Evolutionary conservation across 257 asterid species (phyloP), one percentile per base, ranked within the genome.

Genomic region (Plantago ovata): DNA sequence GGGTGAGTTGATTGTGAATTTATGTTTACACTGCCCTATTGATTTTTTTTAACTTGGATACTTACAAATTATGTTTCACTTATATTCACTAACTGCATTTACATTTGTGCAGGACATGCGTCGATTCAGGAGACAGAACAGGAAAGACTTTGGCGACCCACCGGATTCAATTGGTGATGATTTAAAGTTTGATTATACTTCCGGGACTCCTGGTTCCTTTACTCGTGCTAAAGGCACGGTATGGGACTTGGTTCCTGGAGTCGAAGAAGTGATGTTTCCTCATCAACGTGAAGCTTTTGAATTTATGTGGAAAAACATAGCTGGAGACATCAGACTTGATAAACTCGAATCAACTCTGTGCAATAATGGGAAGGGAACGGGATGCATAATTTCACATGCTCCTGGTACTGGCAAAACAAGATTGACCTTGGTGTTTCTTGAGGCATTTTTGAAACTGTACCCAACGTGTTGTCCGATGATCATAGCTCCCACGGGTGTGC

Each of bases 381-480:
- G 98, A 11, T 88, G 97, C 77, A 92, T 92, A 33, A 88, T 92
- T 4, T 88, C 95, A 9, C 98, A 92, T 23, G 95, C 95, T 3
- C 98, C 95, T 8, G 95, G 96, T 2, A 92, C 98, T 0, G 97
- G 97, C 28, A 88, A 92, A 66, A 77, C 95, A 9, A 75, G 81
- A 18, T 79, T 88, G 58, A 78, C 85, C 3, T 68, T 92, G 43
- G 84, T 76, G 38, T 92, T 92, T 66, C 81, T 85, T 52, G 68
- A 46, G 71, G 20, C 95, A 3, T 82, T 84, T 47, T 40, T 88
- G 74, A 79, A 60, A 63, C 69, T 71, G 12, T 82, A 80, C 9
- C 89, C 95, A 1, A 40, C 40, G 10, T 81, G 81, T 22, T 70
- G 80, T 36, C 95, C 95, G 0, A 63, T 92, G 38, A 77, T 92